Conservation (phyloP, 1,284 basidiomycete species). For the Pseudozyma sp. region DNA sequence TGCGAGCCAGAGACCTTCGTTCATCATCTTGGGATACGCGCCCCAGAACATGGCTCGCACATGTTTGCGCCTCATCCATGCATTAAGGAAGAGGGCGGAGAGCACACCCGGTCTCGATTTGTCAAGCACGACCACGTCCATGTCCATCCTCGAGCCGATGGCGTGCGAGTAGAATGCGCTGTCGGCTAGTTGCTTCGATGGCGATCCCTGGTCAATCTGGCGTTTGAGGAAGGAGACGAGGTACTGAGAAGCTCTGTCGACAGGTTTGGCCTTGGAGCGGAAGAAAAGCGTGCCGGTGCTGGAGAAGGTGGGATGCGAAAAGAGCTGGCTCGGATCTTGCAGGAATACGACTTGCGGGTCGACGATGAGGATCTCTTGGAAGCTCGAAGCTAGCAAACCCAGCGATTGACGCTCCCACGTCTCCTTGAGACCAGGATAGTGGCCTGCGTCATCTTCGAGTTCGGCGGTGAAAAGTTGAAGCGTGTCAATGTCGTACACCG, state of each 20-base stretch:
- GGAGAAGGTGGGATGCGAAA: conserved; percentile 29
- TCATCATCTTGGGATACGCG: conserved; percentile 28
- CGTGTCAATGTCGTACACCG: conserved; percentile 22
- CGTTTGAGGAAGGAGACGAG: conserved; percentile 48
- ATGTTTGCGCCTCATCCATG: conserved; percentile 29
- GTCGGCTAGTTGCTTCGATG: conserved; percentile 26
- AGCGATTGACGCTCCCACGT: conserved; percentile 33
- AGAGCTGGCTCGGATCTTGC: conserved; percentile 28
- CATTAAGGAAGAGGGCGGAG: conserved; percentile 40
- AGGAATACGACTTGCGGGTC: conserved; percentile 49
- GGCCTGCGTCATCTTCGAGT: conserved; percentile 42
- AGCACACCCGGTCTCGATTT: conserved; percentile 41
- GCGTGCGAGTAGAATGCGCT: conserved; percentile 34
- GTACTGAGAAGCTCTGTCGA: conserved; percentile 32
- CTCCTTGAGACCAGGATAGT: conserved; percentile 31
- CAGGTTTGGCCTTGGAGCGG: conserved; percentile 38
- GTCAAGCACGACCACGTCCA: conserved; percentile 45
- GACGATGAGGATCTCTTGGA: conserved; percentile 41
- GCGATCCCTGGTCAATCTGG: conserved; percentile 37
- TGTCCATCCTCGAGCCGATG: conserved; percentile 41
- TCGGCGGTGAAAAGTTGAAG: conserved; percentile 25
- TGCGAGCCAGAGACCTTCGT: conserved; percentile 40
- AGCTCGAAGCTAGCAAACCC: conserved; percentile 25
- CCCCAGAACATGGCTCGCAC: conserved; percentile 35
- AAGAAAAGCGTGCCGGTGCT: conserved; percentile 47